A percentile compares a stretch with the other conserved stretches of the same genome.
Evolutionary conservation across 495 filamentous ascomycete genomes (phyloP).

Genomic region (Staphylotrichum longicolle): DNA sequence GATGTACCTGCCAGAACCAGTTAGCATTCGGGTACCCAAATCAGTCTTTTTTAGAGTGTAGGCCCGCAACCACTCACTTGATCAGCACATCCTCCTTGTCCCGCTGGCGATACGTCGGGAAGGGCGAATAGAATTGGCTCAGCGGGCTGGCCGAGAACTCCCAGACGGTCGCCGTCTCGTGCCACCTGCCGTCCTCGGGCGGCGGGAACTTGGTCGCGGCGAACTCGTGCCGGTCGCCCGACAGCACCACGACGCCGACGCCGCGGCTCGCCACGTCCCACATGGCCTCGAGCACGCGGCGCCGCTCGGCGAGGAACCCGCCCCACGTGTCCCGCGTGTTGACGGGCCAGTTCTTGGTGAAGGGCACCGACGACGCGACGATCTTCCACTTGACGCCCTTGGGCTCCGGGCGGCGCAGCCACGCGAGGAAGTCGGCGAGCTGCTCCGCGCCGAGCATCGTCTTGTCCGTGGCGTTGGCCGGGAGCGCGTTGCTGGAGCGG

Average conservation of each 20-base stretch:
- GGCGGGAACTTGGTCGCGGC: slow-evolving; percentile 86
- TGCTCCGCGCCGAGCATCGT: slow-evolving; percentile 84
- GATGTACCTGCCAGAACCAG: slow-evolving; percentile 56
- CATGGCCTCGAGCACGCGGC: slow-evolving; percentile 79
- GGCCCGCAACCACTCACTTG: slow-evolving; percentile 54
- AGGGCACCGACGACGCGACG: slow-evolving; percentile 80
- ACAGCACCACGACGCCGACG: slow-evolving; percentile 77
- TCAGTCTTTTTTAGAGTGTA: slow-evolving; percentile 7
- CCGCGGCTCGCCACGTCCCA: slow-evolving; percentile 75
- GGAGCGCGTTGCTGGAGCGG: slow-evolving; percentile 57
- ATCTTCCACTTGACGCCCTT: slow-evolving; percentile 90
- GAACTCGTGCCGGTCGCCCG: slow-evolving; percentile 93
- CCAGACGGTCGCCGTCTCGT: slow-evolving; percentile 61
- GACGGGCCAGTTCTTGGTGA: slow-evolving; percentile 94
- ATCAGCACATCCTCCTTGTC: slow-evolving; percentile 75
- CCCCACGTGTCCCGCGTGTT: slow-evolving; percentile 88
- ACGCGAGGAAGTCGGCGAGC: slow-evolving; percentile 73
- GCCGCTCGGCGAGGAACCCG: slow-evolving; percentile 78
- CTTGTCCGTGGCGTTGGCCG: slow-evolving; percentile 57
- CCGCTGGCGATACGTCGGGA: slow-evolving; percentile 75
- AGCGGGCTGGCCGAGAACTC: slow-evolving; percentile 89
- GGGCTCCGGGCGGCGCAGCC: slow-evolving; percentile 65
- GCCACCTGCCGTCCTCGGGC: slow-evolving; percentile 52
- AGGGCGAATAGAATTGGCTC: slow-evolving; percentile 87
- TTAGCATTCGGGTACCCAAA: not conserved